These are phyloP conservation scores for Cryoendolithus antarcticus DNA, from an alignment of 2,329 filamentous ascomycete genomes.

Conservation along the genomic window DNA sequence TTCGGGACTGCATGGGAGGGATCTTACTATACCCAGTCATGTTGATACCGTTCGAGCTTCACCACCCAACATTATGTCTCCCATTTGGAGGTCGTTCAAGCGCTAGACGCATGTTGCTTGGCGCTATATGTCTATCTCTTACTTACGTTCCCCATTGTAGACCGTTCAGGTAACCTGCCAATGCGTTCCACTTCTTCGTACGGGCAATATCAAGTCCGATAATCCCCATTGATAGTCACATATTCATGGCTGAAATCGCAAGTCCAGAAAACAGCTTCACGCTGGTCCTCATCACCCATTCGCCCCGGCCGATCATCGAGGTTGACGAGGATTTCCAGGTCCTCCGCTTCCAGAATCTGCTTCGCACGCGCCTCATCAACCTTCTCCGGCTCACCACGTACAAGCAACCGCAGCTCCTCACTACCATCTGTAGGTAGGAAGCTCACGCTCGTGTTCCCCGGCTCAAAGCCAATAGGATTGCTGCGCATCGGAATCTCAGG, in stretches of 20 bases:
- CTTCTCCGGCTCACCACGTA: constrained; percentile 66
- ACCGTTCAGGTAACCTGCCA: no score
- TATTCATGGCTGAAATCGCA: constrained; percentile 82
- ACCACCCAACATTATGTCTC: no score
- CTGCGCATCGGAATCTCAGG: constrained; percentile 10
- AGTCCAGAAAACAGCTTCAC: constrained; percentile 64
- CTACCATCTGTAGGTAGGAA: constrained; percentile 70
- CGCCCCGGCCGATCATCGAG: constrained; percentile 49
- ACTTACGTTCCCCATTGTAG: no score
- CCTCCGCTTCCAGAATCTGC: constrained; percentile 64
- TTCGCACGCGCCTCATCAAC: constrained; percentile 67
- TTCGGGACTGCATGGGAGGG: no score
- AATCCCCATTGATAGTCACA: constrained; percentile 58
- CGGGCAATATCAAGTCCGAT: constrained; percentile 35
- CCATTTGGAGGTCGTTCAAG: no score
- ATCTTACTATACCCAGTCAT: no score
- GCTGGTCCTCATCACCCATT: constrained; percentile 20
- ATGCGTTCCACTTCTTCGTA: no score
- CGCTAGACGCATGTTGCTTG: no score
- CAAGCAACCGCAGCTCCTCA: constrained; percentile 60
- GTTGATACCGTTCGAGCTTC: no score
- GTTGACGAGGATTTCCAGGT: constrained; percentile 65
- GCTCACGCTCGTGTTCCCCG: constrained; percentile 62
- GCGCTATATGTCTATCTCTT: no score
- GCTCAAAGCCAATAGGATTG: constrained; percentile 35